Percentiles rank a stretch among this genome's conserved stretches.
Conservation (phyloP, 1,284 basidiomycete genomes). For the Clitocybe nebularis region DNA sequence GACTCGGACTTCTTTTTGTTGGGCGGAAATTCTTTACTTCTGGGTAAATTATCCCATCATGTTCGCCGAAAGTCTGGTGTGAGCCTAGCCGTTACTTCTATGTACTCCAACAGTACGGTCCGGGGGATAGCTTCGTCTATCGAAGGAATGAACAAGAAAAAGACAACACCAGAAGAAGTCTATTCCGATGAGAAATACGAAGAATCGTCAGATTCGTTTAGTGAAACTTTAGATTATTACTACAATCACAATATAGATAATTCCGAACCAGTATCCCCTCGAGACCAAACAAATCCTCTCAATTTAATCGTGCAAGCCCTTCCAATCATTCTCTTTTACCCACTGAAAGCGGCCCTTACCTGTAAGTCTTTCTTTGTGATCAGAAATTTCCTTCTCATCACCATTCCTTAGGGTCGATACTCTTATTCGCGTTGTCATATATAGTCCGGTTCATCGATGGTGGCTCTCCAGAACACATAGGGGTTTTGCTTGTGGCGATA, state of each 20-base stretch:
- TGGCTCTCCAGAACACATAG: constrained; percentile 30
- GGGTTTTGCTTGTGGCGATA: constrained; percentile 30
- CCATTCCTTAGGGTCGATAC: constrained; percentile 23
- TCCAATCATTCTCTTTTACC: constrained; percentile 39
- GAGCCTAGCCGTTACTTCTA: constrained; percentile 31
- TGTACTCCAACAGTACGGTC: constrained; percentile 40
- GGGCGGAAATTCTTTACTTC: constrained; percentile 41
- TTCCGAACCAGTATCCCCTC: constrained; percentile 7
- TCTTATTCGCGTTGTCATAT: constrained; percentile 29
- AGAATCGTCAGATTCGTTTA: too few relatives aligned
- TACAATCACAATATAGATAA: constrained; percentile 6
- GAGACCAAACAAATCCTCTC: constrained; percentile 34
- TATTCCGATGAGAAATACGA: too few relatives aligned
- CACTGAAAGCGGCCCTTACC: constrained; percentile 37
- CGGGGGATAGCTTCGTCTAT: constrained; percentile 35
- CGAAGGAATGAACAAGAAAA: constrained; percentile 26
- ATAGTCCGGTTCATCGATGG: constrained; percentile 25
- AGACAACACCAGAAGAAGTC: too few relatives aligned
- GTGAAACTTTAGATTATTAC: too few relatives aligned
- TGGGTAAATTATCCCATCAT: constrained; percentile 40
- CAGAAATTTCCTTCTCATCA: not conserved
- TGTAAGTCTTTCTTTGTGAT: constrained; percentile 32
- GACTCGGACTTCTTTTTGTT: constrained; percentile 43
- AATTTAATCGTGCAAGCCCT: constrained; percentile 37
- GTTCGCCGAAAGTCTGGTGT: constrained; percentile 38